phyloP scores from a whole-genome alignment of 768 basidiomycete genomes.

The Mycena galopus region DNA sequence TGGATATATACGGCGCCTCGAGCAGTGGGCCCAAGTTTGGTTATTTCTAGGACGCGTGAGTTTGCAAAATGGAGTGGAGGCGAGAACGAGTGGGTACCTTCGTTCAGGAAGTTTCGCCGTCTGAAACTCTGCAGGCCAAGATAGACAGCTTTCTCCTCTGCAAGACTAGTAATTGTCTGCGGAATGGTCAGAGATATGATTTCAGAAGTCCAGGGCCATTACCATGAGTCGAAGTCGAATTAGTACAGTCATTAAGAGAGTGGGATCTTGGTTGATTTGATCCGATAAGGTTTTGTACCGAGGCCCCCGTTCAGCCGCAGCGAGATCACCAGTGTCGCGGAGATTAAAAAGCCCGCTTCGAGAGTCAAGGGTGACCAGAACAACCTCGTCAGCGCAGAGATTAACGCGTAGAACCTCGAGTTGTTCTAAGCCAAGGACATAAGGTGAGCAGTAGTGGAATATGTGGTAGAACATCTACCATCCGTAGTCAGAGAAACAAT shows the following conservation, averaged over 20 bases:
- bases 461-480: slow-evolving; percentile 52
- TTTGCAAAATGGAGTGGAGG: slow-evolving; percentile 11
- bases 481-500: slow-evolving; percentile 68
- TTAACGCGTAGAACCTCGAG: slow-evolving; percentile 73
- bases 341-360: slow-evolving; percentile 85
- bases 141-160: slow-evolving; percentile 88
- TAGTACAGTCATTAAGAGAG: slow-evolving; percentile 67
- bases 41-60: slow-evolving; percentile 61
- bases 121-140: slow-evolving; percentile 85
- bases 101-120: slow-evolving; percentile 72
- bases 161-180: slow-evolving; percentile 87
- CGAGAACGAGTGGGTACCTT: slow-evolving; percentile 60
- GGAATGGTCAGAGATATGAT: slow-evolving; percentile 6
- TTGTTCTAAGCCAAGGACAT: slow-evolving; percentile 55
- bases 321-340: slow-evolving; percentile 85
- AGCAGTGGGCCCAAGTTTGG: slow-evolving; percentile 75
- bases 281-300: slow-evolving; percentile 71
- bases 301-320: slow-evolving; percentile 79
- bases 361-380: slow-evolving; percentile 82
- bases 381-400: slow-evolving; percentile 82
- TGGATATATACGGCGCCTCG: slow-evolving; percentile 82
- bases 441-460: background rate
- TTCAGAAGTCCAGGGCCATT: slow-evolving; percentile 41
- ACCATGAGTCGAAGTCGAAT: slow-evolving; percentile 74
- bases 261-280: slow-evolving; percentile 78